Percentiles rank a stretch among this genome's conserved stretches.
These are phyloP conservation scores for Cercophora samala DNA, from an alignment of 495 filamentous ascomycete genomes.

Conservation along the genomic window DNA sequence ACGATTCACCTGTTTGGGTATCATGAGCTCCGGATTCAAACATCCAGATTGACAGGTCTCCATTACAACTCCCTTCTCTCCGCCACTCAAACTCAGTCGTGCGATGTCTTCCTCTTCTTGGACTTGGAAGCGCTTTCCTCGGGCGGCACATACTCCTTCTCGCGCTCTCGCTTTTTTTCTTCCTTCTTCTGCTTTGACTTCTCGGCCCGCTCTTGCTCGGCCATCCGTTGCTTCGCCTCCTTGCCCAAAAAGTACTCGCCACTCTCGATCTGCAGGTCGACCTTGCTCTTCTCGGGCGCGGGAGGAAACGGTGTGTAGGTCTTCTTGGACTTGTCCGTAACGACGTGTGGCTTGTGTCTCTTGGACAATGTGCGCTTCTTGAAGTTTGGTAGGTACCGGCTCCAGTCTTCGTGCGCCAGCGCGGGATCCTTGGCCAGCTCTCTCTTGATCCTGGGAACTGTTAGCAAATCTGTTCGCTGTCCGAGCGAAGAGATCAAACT, in stretches of 20 bases:
- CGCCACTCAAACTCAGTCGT: conserved; percentile 35
- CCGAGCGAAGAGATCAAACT: not conserved
- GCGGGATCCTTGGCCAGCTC: conserved; percentile 95
- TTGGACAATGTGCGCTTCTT: conserved; percentile 92
- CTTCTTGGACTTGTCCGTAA: conserved; percentile 93
- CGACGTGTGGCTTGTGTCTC: conserved; percentile 75
- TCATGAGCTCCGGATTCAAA: conserved; percentile 24
- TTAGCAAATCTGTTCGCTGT: conserved; percentile 13
- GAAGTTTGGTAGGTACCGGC: conserved; percentile 94
- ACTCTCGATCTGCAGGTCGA: conserved; percentile 95
- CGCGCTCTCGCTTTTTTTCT: conserved; percentile 81
- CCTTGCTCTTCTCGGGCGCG: conserved; percentile 71
- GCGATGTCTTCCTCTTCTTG: conserved; percentile 55
- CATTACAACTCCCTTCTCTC: conserved; percentile 8
- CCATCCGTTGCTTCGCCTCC: conserved; percentile 81
- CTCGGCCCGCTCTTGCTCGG: conserved; percentile 73
- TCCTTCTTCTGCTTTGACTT: conserved; percentile 78
- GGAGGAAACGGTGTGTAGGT: conserved; percentile 80
- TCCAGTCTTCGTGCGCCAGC: conserved; percentile 84
- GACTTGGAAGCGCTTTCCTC: conserved; percentile 66
- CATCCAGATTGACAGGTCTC: conserved; percentile 16
- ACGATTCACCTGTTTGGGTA: conserved; percentile 29
- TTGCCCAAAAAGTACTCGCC: conserved; percentile 95
- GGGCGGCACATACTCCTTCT: conserved; percentile 82
- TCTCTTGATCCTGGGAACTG: conserved; percentile 69